Conservation (phyloP, 2,329 filamentous ascomycete species). For the Sclerotinia spermophila region DNA sequence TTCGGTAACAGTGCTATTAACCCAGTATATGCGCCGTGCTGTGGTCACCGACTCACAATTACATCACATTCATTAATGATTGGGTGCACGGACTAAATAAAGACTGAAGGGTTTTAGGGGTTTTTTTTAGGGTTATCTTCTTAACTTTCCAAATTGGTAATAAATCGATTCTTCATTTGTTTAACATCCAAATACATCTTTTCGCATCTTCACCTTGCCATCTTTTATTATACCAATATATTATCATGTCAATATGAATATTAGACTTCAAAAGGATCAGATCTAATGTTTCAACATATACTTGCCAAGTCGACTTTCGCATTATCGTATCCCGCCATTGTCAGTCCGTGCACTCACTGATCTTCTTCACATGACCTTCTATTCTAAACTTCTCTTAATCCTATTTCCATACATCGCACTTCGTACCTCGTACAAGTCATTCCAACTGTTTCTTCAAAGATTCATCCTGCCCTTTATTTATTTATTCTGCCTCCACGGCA, state of each 20-base stretch:
- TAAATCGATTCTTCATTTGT: not conserved
- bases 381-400: too few relatives aligned
- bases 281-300: too few relatives aligned
- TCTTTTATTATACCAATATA: not conserved
- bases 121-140: too few relatives aligned
- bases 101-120: too few relatives aligned
- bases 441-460: not conserved
- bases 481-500: too few relatives aligned
- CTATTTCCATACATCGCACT: not conserved
- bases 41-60: not conserved
- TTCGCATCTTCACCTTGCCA: too few relatives aligned
- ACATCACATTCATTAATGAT: too few relatives aligned
- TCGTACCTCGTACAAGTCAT: not conserved
- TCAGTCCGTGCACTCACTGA: not conserved
- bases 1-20: too few relatives aligned
- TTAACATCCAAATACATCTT: not conserved
- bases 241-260: too few relatives aligned
- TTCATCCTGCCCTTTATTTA: not conserved
- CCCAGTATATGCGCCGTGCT: too few relatives aligned
- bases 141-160: not conserved
- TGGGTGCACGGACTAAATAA: too few relatives aligned
- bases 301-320: not conserved
- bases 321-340: not conserved
- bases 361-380: not conserved
- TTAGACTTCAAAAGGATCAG: too few relatives aligned